Base-by-base conservation (phyloP, 225 moss, liverwort and hornwort species). In the Bryoerythrophyllum caledonicum region DNA sequence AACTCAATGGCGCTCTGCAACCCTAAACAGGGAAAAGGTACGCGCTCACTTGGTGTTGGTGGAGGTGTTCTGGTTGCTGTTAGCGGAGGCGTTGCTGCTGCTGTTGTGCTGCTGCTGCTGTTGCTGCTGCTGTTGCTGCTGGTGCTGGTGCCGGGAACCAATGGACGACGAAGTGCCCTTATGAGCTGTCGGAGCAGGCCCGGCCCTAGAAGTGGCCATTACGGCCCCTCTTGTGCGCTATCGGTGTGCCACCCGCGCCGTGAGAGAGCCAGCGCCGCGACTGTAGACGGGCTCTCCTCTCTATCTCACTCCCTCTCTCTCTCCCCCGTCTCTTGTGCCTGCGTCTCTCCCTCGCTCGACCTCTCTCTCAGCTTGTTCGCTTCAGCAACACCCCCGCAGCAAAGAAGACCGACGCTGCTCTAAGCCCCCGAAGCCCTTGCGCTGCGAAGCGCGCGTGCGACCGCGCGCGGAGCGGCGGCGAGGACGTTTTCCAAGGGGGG, bases 191-290 rank as follows among this genome's bases (percentile, higher is more conserved):
- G 81, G 81, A 79, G 81, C 85, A 74, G 81, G 85, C 85, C 83
- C 88, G 81, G 82, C 81, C 85, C 88, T 86, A 74, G 88, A 84
- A 77, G 88, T 75, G 83, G 88, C 88, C 88, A 88, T 88, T 71
- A 81, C 76, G 78, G 82, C 78, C 82, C 69, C 78, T 63, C 71
- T 68, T 19, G 60, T 43, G 51, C 70, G 46, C 78, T 58, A 24
- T 56, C 41, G 44, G 41, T 69, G 30, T 53, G 79, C 66, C 64
- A 34, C 53, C 56, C 40, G 70, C 34, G 75, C 62, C 40, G 40
- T 38, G 40, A 64, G 63, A 40, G 14, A 67, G 87, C 81, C 81
- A 84, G n/a, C n/a, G n/a, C 80, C 74, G 51, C 59, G 56, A 8
- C 65, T 19, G 4, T 11, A n/a, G n/a, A n/a, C n/a, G n/a, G n/a